These are phyloP conservation scores for Ganoderma resinaceum DNA, from an alignment of 1,284 basidiomycete species.

Conservation along the genomic window DNA sequence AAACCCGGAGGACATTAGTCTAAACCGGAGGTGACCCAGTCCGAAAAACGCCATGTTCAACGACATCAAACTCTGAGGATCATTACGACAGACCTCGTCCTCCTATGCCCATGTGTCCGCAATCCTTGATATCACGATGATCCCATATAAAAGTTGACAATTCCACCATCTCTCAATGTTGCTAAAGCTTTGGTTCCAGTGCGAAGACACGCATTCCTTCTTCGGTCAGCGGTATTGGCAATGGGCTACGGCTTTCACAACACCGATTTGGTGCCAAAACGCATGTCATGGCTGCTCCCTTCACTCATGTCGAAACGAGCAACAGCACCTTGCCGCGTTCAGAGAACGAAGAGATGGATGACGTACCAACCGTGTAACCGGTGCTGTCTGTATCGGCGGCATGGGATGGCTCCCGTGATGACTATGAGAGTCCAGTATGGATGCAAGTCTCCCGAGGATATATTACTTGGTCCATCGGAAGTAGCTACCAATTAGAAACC, in stretches of 20 bases:
- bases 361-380: neutral
- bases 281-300: too few species aligned
- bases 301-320: neutral
- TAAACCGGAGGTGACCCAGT: neutral
- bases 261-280: too few species aligned
- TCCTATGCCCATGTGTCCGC: too few species aligned
- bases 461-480: conserved; percentile 36
- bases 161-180: too few species aligned
- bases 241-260: too few species aligned
- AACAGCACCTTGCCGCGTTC: neutral
- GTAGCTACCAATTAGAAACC: conserved; percentile 38
- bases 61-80: too few species aligned
- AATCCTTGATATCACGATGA: neutral
- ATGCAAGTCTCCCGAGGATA: neutral
- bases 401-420: neutral
- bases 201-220: too few species aligned
- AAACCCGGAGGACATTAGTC: neutral
- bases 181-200: neutral
- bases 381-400: neutral
- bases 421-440: neutral
- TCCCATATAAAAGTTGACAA: too few species aligned
- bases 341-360: neutral
- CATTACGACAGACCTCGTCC: too few species aligned
- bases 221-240: too few species aligned
- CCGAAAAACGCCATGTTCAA: too few species aligned